Evolutionary conservation across 2,329 filamentous ascomycete species (phyloP).

Genomic region (Alternaria arbusti): DNA sequence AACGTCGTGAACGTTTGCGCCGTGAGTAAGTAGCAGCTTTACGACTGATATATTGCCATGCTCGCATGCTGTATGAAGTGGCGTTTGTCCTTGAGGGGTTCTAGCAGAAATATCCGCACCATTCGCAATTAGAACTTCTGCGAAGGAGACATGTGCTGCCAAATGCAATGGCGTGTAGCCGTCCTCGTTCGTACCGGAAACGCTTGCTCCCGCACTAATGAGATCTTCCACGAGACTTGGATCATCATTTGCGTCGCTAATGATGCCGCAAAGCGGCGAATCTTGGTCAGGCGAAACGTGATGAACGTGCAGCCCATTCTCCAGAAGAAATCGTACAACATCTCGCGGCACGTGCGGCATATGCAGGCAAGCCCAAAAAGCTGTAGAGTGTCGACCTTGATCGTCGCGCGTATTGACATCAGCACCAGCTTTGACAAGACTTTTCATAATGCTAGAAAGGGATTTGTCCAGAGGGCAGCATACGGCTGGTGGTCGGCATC

Average conservation of each 20-base stretch:
- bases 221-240: not conserved
- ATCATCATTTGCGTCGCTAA: not conserved
- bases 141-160: not conserved
- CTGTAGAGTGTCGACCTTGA: not conserved
- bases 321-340: not conserved
- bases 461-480: not conserved
- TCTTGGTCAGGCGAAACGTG: not conserved
- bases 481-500: not conserved
- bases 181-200: not conserved
- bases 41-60: not conserved
- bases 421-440: not conserved
- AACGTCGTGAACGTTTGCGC: not conserved
- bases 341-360: not conserved
- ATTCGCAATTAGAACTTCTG: not conserved
- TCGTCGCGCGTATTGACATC: not conserved
- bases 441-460: not conserved
- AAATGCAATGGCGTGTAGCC: not conserved
- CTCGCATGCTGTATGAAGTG: not conserved
- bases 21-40: not conserved
- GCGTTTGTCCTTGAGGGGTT: not conserved
- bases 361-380: not conserved
- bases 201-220: not conserved
- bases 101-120: not conserved
- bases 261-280: not conserved
- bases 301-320: not conserved